Evolutionary conservation across 495 filamentous ascomycete species (phyloP).

Genomic region (Podospora pseudoanserina): DNA sequence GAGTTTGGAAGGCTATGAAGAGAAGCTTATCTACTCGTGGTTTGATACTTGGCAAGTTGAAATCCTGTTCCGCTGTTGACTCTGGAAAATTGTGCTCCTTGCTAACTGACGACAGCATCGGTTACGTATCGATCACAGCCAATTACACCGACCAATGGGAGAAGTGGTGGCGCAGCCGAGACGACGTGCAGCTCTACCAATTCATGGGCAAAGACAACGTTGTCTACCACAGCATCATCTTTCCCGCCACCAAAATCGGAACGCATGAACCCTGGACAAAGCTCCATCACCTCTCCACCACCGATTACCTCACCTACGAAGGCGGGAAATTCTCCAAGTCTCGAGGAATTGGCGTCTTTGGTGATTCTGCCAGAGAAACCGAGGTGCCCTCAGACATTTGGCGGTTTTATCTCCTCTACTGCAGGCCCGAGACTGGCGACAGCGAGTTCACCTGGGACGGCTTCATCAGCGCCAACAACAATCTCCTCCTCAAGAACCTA

Average conservation of each 20-base stretch:
- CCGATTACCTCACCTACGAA: constrained; percentile 92
- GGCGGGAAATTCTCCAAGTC: constrained; percentile 90
- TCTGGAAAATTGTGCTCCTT: not conserved
- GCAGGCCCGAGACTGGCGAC: constrained; percentile 80
- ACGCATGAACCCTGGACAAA: constrained; percentile 82
- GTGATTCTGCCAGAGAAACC: constrained; percentile 76
- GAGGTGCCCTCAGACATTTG: constrained; percentile 79
- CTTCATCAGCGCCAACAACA: constrained; percentile 82
- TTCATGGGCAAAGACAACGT: constrained; percentile 97
- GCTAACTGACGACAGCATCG: constrained; percentile 52
- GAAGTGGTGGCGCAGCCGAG: constrained; percentile 84
- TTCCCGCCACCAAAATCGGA: constrained; percentile 78
- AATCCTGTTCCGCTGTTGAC: too few species aligned
- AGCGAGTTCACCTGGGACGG: constrained; percentile 76
- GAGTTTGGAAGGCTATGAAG: constrained; percentile 53
- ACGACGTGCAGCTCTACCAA: constrained; percentile 83
- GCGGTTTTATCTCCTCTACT: constrained; percentile 82
- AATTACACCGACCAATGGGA: constrained; percentile 88
- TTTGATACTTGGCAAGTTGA: constrained; percentile 68
- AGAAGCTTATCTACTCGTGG: constrained; percentile 91
- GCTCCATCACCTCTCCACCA: constrained; percentile 78
- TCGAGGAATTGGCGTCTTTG: constrained; percentile 79
- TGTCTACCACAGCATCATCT: constrained; percentile 82
- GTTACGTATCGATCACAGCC: constrained; percentile 90
- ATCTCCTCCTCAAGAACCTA: constrained; percentile 75